These are phyloP conservation scores for Crithidia brevicula DNA, from an alignment of 208 protist species.

Conservation along the genomic window DNA sequence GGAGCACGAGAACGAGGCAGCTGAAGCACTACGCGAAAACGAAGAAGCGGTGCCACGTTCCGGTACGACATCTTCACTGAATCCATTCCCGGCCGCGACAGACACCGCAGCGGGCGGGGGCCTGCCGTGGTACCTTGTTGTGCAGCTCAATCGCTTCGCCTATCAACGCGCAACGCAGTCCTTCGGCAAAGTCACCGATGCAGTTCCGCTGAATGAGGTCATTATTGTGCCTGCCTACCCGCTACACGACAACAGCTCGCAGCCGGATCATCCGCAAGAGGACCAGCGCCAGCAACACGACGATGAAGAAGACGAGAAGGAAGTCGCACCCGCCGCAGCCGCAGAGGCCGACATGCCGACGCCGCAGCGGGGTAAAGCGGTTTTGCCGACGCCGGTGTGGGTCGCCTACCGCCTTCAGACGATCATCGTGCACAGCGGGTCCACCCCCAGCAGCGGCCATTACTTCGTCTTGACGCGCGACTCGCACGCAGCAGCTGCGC, in stretches of 20 bases:
- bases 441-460: slow-evolving; percentile 61
- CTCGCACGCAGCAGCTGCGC: not conserved
- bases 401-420: slow-evolving; percentile 57
- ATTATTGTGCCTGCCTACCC: slow-evolving; percentile 43
- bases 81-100: not conserved
- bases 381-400: slow-evolving; percentile 9
- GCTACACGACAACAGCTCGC: not conserved
- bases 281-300: not conserved
- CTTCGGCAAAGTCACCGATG: slow-evolving; percentile 57
- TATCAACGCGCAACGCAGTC: slow-evolving; percentile 38
- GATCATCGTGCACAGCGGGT: slow-evolving; percentile 74
- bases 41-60: not conserved
- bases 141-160: slow-evolving; percentile 74
- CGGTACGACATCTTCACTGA: not conserved
- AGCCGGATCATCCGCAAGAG: not conserved
- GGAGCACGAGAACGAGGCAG: too few relatives aligned
- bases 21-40: not conserved
- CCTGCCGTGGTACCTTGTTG: slow-evolving; percentile 48
- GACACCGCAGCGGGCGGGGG: slow-evolving; percentile 27
- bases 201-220: slow-evolving; percentile 58
- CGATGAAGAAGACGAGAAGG: slow-evolving; percentile 16
- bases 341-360: not conserved
- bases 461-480: slow-evolving; percentile 55
- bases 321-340: not conserved
- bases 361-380: too few relatives aligned